These are phyloP conservation scores for Diplogelasinospora grovesii DNA, from an alignment of 495 filamentous ascomycete genomes.

Conservation along the genomic window DNA sequence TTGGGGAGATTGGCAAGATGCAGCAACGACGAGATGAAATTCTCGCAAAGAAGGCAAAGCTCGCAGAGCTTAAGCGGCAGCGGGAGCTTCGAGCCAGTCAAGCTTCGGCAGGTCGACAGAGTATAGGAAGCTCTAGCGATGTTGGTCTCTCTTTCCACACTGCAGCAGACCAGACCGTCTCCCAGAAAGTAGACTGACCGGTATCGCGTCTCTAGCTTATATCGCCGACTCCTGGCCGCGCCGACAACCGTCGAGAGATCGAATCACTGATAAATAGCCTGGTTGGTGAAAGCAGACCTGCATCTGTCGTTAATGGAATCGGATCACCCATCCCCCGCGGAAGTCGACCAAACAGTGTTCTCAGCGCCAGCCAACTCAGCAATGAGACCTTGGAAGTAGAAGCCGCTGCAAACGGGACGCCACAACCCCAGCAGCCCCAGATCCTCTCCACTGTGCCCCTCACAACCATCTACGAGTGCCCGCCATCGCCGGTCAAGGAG, in stretches of 20 bases:
- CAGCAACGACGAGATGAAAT: conserved; percentile 92
- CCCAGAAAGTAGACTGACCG: conserved; percentile 5
- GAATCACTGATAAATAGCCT: conserved; percentile 74
- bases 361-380: conserved; percentile 69
- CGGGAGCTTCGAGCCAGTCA: conserved; percentile 74
- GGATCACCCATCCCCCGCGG: conserved; percentile 58
- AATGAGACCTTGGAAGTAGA: conserved; percentile 57
- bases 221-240: conserved; percentile 60
- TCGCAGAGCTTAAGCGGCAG: conserved; percentile 91
- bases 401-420: conserved; percentile 29
- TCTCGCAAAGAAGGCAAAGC: conserved; percentile 84
- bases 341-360: conserved; percentile 77
- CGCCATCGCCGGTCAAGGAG: conserved; percentile 66
- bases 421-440: conserved; percentile 25
- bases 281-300: conserved; percentile 68
- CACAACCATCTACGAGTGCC: conserved; percentile 67
- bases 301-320: conserved; percentile 60
- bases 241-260: conserved; percentile 69
- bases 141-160: conserved; percentile 29
- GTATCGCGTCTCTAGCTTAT: conserved; percentile 47
- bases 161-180: conserved; percentile 11
- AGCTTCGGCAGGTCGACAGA: conserved; percentile 53
- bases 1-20: conserved; percentile 42
- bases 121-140: conserved; percentile 45
- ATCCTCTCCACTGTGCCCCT: conserved; percentile 59